A percentile compares a stretch with the other conserved stretches of the same genome.
Conservation (phyloP, 2,329 filamentous ascomycete genomes). For the Ophiocordyceps sinensis region DNA sequence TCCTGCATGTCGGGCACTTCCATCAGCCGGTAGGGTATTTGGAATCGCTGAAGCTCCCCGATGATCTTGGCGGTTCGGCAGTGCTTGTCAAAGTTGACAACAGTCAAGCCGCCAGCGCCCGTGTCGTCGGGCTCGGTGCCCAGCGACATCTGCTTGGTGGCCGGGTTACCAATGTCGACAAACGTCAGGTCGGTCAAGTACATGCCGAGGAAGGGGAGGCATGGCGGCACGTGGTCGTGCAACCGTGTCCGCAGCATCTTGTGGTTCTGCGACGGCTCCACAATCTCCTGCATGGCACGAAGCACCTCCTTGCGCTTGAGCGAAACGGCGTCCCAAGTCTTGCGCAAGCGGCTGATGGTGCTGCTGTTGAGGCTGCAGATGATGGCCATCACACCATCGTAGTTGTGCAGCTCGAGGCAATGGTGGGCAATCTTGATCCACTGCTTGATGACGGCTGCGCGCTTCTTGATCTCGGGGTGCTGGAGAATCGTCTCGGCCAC, state of each 20-base stretch:
- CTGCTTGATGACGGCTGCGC: slow-evolving; percentile 82
- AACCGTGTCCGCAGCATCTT: slow-evolving; percentile 71
- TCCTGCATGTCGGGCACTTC: slow-evolving; percentile 82
- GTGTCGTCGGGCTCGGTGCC: slow-evolving; percentile 39
- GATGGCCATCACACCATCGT: slow-evolving; percentile 93
- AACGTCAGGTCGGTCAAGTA: slow-evolving; percentile 95
- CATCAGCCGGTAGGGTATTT: slow-evolving; percentile 75
- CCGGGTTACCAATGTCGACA: slow-evolving; percentile 83
- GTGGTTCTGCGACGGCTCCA: slow-evolving; percentile 85
- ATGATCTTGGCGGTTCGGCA: slow-evolving; percentile 90
- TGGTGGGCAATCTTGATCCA: slow-evolving; percentile 92
- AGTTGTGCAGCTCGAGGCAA: slow-evolving; percentile 84
- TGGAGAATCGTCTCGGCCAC: slow-evolving; percentile 87
- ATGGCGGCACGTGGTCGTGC: slow-evolving; percentile 77
- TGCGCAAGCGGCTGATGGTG: slow-evolving; percentile 73
- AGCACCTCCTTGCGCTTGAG: slow-evolving; percentile 69
- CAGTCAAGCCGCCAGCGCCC: slow-evolving; percentile 50
- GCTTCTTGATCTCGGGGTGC: slow-evolving; percentile 81
- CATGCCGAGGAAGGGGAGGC: slow-evolving; percentile 88
- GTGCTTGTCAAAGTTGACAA: slow-evolving; percentile 98
- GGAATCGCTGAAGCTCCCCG: slow-evolving; percentile 87
- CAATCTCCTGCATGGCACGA: slow-evolving; percentile 65
- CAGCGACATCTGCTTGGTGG: slow-evolving; percentile 56
- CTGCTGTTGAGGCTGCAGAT: slow-evolving; percentile 89
- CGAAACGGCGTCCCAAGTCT: slow-evolving; percentile 84